A percentile compares a stretch with the other conserved stretches of the same genome.
These are phyloP conservation scores for Terfezia boudieri DNA, from an alignment of 495 filamentous ascomycete genomes.

Conservation along the genomic window DNA sequence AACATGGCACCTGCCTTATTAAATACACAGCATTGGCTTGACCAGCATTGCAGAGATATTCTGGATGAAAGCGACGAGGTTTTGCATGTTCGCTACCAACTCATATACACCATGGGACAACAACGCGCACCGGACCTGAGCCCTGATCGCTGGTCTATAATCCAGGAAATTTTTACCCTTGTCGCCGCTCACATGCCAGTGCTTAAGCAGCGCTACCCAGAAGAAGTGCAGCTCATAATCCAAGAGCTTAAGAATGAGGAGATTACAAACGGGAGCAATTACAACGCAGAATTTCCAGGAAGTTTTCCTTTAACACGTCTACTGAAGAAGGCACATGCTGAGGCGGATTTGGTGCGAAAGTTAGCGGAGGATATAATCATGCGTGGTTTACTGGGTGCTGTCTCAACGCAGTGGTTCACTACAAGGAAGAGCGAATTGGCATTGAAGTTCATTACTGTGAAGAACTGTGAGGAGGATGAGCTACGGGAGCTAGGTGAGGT, in stretches of 20 bases:
- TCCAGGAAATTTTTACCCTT: slow-evolving; percentile 32
- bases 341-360: slow-evolving; percentile 1
- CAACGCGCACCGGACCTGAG: slow-evolving; percentile 33
- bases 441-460: slow-evolving; percentile 14
- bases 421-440: too few species aligned
- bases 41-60: slow-evolving; percentile 27
- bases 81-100: slow-evolving; percentile 34
- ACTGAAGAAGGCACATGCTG: slow-evolving; percentile 17
- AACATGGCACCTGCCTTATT: slow-evolving; percentile 16
- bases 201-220: slow-evolving; percentile 13
- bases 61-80: slow-evolving; percentile 48
- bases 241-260: background rate
- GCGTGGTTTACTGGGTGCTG: too few species aligned
- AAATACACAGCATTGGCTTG: slow-evolving; percentile 23
- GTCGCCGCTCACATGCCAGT: slow-evolving; percentile 17
- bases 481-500: slow-evolving; percentile 3
- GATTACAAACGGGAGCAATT: too few species aligned
- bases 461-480: slow-evolving; percentile 18
- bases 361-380: slow-evolving; percentile 4
- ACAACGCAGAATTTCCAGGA: slow-evolving; percentile 1
- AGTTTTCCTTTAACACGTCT: slow-evolving; percentile 27
- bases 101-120: slow-evolving; percentile 46
- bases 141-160: slow-evolving; percentile 35
- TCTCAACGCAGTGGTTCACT: too few species aligned
- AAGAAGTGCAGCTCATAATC: slow-evolving; percentile 22